Conservation (phyloP, 148 eudicot species). For the Heliosperma pusillum region DNA sequence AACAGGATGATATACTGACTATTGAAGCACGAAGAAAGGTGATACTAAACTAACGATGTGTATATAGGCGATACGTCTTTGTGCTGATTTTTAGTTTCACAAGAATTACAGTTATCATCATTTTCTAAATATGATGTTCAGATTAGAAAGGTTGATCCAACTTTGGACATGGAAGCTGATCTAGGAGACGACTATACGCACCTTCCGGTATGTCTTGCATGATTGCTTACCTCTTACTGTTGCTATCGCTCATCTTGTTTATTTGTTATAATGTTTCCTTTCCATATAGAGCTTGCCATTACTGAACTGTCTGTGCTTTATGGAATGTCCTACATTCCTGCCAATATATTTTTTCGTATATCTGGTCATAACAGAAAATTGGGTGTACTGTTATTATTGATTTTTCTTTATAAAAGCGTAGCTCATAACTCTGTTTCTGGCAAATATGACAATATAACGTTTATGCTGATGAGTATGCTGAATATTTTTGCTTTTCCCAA, state of each 20-base stretch:
- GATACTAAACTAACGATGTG: not conserved
- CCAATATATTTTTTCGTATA: not conserved
- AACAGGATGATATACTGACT: conserved; percentile 78
- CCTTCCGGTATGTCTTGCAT: conserved; percentile 61
- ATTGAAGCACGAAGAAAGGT: conserved; percentile 89
- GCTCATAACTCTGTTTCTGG: not conserved
- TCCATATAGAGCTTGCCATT: not conserved
- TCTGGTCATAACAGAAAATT: not conserved
- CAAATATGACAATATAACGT: not conserved
- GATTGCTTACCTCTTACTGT: too few relatives aligned
- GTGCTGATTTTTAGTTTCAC: conserved; percentile 15
- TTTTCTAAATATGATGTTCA: conserved; percentile 33
- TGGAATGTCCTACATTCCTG: too few relatives aligned
- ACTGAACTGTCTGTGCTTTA: too few relatives aligned
- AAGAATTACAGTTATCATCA: conserved; percentile 10
- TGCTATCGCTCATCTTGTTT: too few relatives aligned
- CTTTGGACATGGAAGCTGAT: conserved; percentile 97
- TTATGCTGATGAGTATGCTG: conserved; percentile 5
- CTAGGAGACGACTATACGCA: conserved; percentile 92
- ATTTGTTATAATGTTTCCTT: too few relatives aligned
- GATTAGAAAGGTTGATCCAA: conserved; percentile 94
- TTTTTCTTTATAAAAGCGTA: not conserved
- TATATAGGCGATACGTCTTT: not conserved
- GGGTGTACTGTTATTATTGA: not conserved
- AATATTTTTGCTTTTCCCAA: conserved; percentile 9